Percentiles rank a stretch among this genome's conserved stretches.
These are phyloP conservation scores for Iris macrosiphon DNA, from an alignment of 106 monocot species.

Conservation along the genomic window DNA sequence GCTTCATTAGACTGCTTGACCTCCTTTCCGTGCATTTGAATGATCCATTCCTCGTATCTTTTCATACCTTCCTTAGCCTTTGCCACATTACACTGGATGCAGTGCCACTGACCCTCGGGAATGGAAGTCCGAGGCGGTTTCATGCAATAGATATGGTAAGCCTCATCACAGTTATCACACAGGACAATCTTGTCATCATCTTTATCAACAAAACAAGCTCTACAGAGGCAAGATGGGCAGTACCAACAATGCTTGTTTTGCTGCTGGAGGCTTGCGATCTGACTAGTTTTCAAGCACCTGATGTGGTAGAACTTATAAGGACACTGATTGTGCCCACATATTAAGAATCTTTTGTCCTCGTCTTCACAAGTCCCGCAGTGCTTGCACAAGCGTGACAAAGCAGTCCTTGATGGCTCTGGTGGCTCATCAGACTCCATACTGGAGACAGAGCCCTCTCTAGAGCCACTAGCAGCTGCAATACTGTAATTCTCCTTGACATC, in stretches of 20 bases:
- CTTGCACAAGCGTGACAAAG: constrained; percentile 45
- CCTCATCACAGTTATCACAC: constrained; percentile 73
- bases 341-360: constrained; percentile 46
- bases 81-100: constrained; percentile 34
- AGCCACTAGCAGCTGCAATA: constrained; percentile 10
- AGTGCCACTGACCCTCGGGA: constrained; percentile 62
- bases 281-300: constrained; percentile 47
- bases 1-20: constrained; percentile 2
- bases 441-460: constrained; percentile 36
- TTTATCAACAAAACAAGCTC: constrained; percentile 40
- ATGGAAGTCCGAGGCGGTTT: constrained; percentile 43
- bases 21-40: constrained; percentile 33
- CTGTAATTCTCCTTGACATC: constrained; percentile 10
- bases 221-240: constrained; percentile 77
- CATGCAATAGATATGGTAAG: constrained; percentile 69
- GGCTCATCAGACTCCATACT: constrained; percentile 37
- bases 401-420: constrained; percentile 29
- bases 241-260: constrained; percentile 46
- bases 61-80: constrained; percentile 59
- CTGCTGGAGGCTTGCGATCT: constrained; percentile 46
- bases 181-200: constrained; percentile 61
- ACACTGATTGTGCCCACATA: constrained; percentile 53
- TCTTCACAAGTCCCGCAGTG: constrained; percentile 59
- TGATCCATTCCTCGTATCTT: constrained; percentile 38
- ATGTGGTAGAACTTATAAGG: constrained; percentile 65